phyloP scores from a whole-genome alignment of 768 basidiomycete genomes.

The Lentinula raphanica region DNA sequence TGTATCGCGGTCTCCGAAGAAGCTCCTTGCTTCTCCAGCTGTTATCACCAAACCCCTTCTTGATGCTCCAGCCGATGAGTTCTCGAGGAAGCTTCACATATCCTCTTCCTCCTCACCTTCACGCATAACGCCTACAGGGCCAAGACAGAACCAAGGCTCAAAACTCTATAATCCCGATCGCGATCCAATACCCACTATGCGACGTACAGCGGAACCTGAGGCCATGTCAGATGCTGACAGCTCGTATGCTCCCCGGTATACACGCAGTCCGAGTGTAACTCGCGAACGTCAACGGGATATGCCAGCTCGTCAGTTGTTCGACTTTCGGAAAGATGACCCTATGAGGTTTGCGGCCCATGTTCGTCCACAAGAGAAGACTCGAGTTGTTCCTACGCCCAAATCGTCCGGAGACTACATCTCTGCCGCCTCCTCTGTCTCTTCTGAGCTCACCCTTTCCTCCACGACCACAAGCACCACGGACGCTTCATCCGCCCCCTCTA shows the following conservation, averaged over 20 bases:
- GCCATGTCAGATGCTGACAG: constrained; percentile 53
- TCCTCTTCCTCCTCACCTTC: constrained; percentile 42
- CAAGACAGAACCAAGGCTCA: constrained; percentile 27
- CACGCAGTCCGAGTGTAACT: constrained; percentile 21
- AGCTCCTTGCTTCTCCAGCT: constrained; percentile 28
- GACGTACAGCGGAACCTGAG: constrained; percentile 63
- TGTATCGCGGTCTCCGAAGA: constrained; percentile 22
- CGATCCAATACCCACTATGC: constrained; percentile 54
- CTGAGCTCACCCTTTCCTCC: constrained; percentile 69
- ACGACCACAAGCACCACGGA: no score
- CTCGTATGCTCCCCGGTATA: constrained; percentile 38
- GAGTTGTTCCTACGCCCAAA: constrained; percentile 50
- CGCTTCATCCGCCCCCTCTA: constrained; percentile 67
- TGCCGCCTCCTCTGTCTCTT: constrained; percentile 61
- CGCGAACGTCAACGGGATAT: constrained; percentile 23
- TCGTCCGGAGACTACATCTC: constrained; percentile 68
- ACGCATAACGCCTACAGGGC: constrained; percentile 24
- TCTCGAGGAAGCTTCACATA: constrained; percentile 66
- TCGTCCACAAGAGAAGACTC: constrained; percentile 36
- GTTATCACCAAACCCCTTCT: constrained; percentile 27
- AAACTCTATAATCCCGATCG: constrained; percentile 73
- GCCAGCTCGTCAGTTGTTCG: constrained; percentile 65
- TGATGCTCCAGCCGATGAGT: constrained; percentile 65
- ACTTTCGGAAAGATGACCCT: constrained; percentile 89
- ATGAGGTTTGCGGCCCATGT: constrained; percentile 71